Base-by-base conservation (phyloP, 2,329 filamentous ascomycete species). In the Hortaea sp. region DNA sequence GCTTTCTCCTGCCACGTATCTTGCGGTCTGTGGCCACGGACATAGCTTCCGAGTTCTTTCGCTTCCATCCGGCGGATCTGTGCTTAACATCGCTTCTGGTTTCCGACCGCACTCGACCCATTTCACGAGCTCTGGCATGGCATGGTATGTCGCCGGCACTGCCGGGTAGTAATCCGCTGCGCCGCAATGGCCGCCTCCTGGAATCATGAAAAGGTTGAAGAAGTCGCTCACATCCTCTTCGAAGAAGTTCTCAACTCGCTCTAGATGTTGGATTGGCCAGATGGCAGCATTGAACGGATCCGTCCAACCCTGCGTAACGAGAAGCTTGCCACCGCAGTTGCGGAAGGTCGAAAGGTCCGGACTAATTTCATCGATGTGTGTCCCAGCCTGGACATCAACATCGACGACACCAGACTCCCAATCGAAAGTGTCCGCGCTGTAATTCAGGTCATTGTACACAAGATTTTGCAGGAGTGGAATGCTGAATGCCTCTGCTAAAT, bases 381-480 rank as follows among this genome's bases (percentile, higher is more conserved):
- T 53, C 1, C 63, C 62, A 5, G 65, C 66, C 7, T 48, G 53
- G 7, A 41, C 32, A 48, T 70, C 58, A 2, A 70, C 51, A 1
- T 50, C 45, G 5, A 56, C 53, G 13, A 69, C 58, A 47, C 69
- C 63, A 3, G 43, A 53, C 4, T 58, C 63, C 58, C 61, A 71
- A 44, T 69, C 56, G 49, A 70, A 70, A 3, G 39, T 52, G 3
- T 45, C 46, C 6, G 57, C 44, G 48, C 69, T 54, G 44, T 66
- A 71, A 20, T 43, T 52, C 5, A 67, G 47, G 43, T 69, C 55
- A 37, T 67, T 31, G 47, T 64, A 69, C 5, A 68, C 65, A 10
- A 70, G 56, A 42, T 71, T 69, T 47, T 70, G 66, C n/a, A 72
- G 48, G 7, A 70, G 62, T 1, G 65, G 66, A 2, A 66, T 56